Percentiles rank a stretch among this genome's conserved stretches.
Conservation (phyloP, 139 green algal genomes). For the Nannochloris sp. region DNA sequence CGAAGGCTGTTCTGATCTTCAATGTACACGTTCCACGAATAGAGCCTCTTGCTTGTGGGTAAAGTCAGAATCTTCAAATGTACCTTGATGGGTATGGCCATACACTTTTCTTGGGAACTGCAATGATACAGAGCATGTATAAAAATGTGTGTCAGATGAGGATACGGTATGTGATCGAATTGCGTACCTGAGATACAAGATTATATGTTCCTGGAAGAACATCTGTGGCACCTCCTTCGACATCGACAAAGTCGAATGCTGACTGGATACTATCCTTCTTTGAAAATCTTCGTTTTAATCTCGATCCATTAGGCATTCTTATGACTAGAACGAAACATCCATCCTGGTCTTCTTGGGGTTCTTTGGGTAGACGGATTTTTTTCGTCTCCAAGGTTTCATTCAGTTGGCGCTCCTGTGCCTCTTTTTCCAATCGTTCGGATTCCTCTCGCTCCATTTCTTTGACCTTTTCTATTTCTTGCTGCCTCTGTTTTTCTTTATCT, state of each 20-base stretch:
- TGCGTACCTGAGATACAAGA: conserved; percentile 38
- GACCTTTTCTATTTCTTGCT: not conserved
- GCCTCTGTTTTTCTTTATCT: conserved; percentile 15
- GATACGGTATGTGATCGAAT: not conserved
- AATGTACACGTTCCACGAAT: conserved; percentile 36
- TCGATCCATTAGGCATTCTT: conserved; percentile 48
- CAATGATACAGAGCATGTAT: too few species aligned
- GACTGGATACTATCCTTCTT: conserved; percentile 15
- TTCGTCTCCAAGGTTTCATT: conserved; percentile 10
- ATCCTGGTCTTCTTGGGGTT: conserved; percentile 32
- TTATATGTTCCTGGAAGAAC: conserved; percentile 50
- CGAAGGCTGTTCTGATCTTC: too few species aligned
- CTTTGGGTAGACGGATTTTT: conserved; percentile 26
- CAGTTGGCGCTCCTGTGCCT: conserved; percentile 1
- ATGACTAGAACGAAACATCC: conserved; percentile 42
- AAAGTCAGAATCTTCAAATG: conserved; percentile 41
- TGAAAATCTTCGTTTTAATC: conserved; percentile 49
- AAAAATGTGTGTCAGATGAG: not conserved
- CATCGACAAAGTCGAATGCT: conserved; percentile 73
- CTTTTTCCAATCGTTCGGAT: not conserved
- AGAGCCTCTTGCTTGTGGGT: conserved; percentile 39
- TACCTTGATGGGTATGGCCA: not conserved
- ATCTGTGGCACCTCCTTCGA: conserved; percentile 12
- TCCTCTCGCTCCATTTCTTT: conserved; percentile 8
- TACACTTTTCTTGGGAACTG: conserved; percentile 50